Percentiles rank a stretch among this genome's conserved stretches.
These are phyloP conservation scores for Trichoderma arundinaceum DNA, from an alignment of 2,329 filamentous ascomycete species.

Conservation along the genomic window DNA sequence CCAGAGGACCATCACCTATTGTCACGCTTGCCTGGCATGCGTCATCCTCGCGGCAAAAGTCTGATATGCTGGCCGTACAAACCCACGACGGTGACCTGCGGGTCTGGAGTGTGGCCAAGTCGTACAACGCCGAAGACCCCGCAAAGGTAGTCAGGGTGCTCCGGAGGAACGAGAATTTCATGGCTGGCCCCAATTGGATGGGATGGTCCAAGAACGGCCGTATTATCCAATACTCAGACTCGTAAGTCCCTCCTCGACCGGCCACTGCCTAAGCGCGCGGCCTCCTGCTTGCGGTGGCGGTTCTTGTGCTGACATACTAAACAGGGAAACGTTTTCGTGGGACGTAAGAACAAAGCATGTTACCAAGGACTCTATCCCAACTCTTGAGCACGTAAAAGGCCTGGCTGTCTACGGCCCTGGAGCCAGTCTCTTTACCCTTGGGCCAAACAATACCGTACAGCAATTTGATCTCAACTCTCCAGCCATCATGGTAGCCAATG, in stretches of 20 bases:
- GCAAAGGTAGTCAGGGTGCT: constrained; percentile 89
- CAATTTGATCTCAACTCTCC: constrained; percentile 93
- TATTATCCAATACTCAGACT: constrained; percentile 89
- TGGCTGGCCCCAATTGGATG: constrained; percentile 88
- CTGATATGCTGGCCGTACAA: constrained; percentile 95
- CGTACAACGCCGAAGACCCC: constrained; percentile 69
- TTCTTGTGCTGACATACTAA: constrained; percentile 41
- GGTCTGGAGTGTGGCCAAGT: constrained; percentile 96
- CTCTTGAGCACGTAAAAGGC: constrained; percentile 78
- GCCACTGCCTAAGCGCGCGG: constrained; percentile 53
- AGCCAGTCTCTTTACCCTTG: constrained; percentile 89
- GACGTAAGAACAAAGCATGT: constrained; percentile 98
- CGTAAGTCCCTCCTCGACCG: constrained; percentile 62
- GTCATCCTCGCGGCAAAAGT: constrained; percentile 93
- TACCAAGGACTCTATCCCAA: constrained; percentile 86
- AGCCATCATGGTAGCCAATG: constrained; percentile 79
- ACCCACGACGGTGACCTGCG: constrained; percentile 89
- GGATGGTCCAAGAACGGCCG: constrained; percentile 98
- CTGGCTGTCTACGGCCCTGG: constrained; percentile 88
- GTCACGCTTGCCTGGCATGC: constrained; percentile 92
- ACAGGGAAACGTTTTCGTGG: constrained; percentile 89
- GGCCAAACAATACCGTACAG: constrained; percentile 85
- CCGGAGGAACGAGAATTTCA: constrained; percentile 75
- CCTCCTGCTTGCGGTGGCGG: constrained; percentile 43
- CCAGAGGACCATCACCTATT: constrained; percentile 83